Percentiles rank a stretch among this genome's conserved stretches.
Conservation (phyloP, 2,329 filamentous ascomycete genomes). For the Fusarium verrucosum region DNA sequence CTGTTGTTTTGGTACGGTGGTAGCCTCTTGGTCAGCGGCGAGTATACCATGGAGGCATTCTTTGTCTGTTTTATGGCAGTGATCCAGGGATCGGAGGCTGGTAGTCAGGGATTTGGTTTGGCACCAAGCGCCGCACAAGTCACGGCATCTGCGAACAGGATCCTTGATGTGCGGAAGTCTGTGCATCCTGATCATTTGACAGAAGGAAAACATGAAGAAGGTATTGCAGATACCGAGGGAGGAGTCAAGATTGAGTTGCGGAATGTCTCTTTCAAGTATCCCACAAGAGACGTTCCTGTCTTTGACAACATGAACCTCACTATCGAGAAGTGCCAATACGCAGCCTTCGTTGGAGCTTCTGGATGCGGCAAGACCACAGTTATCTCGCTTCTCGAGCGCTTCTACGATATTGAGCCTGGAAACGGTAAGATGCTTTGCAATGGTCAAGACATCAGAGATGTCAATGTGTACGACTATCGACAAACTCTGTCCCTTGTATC, state of each 20-base stretch:
- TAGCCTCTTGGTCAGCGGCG: conserved; percentile 33
- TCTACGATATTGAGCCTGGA: conserved; percentile 69
- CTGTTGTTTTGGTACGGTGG: conserved; percentile 64
- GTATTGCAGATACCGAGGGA: conserved; percentile 53
- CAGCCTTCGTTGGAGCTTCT: conserved; percentile 74
- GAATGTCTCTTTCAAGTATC: conserved; percentile 68
- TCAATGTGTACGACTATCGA: conserved; percentile 71
- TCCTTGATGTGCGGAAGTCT: conserved; percentile 44
- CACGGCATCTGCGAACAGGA: conserved; percentile 31
- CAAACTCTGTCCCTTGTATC: conserved; percentile 73
- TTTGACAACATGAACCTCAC: conserved; percentile 69
- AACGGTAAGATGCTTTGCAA: conserved; percentile 72
- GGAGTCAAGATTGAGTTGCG: conserved; percentile 66
- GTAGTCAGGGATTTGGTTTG: conserved; percentile 22
- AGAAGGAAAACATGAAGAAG: rapidly evolving
- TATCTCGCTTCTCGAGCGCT: conserved; percentile 70
- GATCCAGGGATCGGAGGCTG: conserved; percentile 60
- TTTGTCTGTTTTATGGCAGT: conserved; percentile 64
- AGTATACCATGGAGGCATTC: conserved; percentile 56
- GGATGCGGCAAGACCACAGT: conserved; percentile 79
- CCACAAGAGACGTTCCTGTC: conserved; percentile 64
- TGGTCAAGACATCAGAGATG: conserved; percentile 63
- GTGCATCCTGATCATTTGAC: background rate
- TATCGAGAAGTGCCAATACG: conserved; percentile 74
- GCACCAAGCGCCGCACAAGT: conserved; percentile 37